These are phyloP conservation scores for Vanilla planifolia DNA, from an alignment of 106 monocot genomes.

Conservation along the genomic window DNA sequence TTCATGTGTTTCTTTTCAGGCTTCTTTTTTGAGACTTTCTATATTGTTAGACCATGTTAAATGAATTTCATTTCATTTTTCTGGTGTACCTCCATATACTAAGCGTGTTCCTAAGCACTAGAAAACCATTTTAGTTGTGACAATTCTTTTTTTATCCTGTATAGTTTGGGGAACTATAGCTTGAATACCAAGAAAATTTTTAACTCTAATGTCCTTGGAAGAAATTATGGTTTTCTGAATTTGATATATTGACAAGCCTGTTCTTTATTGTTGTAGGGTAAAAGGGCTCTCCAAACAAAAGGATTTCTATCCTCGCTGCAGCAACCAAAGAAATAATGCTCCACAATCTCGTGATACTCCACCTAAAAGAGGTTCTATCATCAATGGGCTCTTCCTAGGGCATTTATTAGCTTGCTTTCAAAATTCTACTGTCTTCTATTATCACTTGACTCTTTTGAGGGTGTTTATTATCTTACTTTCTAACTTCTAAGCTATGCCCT, in stretches of 20 bases:
- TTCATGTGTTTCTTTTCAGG: too few species aligned
- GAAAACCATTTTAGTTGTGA: too few species aligned
- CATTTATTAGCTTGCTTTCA: not conserved
- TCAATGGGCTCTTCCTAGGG: not conserved
- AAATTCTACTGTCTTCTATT: too few species aligned
- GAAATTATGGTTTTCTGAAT: not conserved
- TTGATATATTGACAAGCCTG: conserved; percentile 2
- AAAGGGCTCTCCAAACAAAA: conserved; percentile 48
- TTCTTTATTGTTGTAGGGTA: conserved; percentile 34
- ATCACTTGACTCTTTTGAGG: too few species aligned
- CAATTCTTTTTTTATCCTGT: not conserved
- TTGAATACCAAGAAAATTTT: too few species aligned
- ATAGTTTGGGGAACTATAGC: too few species aligned
- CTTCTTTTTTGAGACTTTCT: too few species aligned
- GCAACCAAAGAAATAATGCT: conserved; percentile 52
- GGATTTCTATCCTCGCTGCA: conserved; percentile 69
- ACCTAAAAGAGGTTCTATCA: conserved; percentile 74
- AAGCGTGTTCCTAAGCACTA: too few species aligned
- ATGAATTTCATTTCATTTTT: too few species aligned
- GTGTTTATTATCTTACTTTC: not conserved
- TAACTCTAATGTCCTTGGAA: not conserved
- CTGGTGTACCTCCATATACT: not conserved
- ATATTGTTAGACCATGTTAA: too few species aligned
- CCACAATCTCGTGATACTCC: conserved; percentile 91
- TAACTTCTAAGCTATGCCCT: not conserved